Evolutionary conservation across 2,329 filamentous ascomycete species (phyloP), one percentile per base, ranked within the genome.

Genomic region (Sclerotinia sclerotiorum): DNA sequence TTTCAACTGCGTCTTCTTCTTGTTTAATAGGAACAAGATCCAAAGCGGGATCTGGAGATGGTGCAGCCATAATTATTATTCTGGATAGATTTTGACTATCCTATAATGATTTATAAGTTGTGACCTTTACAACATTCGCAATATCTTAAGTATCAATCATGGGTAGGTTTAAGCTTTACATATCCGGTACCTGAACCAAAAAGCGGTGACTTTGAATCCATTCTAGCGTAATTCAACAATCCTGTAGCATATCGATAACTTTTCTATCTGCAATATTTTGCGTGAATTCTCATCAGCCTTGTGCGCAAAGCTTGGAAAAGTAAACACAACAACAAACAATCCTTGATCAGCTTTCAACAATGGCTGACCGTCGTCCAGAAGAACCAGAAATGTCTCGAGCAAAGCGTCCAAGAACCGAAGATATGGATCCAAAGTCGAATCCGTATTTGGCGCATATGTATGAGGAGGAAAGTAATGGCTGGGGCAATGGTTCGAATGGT

Each of bases 361-460:
- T 88, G 86, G 81, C 83, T 79, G 84, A 82, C 80, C 84, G 82
- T 80, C 85, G 84, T 79, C 82, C 81, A 77, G 82, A 84, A 72
- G 81, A 84, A 70, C 81, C 79, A 70, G 80, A 79, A 72, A 81
- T 74, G 79, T 73, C 76, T 56, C 80, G 72, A 81, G 84, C 83
- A 73, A 85, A 83, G 78, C 76, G 78, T 54, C 80, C 79, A 71
- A 82, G 79, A 69, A 74, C 74, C 42, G 73, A 67, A 60, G 80
- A 80, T 70, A 62, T 75, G 32, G 84, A 87, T 76, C 85, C 86
- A 66, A 81, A 81, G 69, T 77, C 85, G 78, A 98, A 98, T 79
- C 92, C 92, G 1, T 98, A 99, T 82, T 88, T 99, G 71, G 92
- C 93, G 68, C 95, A 99, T 80, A 90, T 91, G 87, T 88, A 94